Evolutionary conservation across 441 rosid species (phyloP).

Genomic region (Iberis amara): DNA sequence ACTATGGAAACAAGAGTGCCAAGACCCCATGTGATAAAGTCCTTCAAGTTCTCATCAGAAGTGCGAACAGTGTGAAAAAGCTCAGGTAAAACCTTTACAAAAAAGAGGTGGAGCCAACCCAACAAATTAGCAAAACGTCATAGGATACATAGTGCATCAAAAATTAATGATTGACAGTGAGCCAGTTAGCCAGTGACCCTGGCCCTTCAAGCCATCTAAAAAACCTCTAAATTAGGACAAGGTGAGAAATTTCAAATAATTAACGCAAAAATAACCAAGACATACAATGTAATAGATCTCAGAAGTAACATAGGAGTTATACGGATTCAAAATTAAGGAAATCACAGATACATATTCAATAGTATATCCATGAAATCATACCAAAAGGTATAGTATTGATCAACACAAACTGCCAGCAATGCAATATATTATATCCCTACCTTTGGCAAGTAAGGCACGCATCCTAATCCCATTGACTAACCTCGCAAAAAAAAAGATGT

Average conservation of each 20-base stretch:
- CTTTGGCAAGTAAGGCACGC: constrained; percentile 96
- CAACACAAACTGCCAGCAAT: constrained; percentile 14
- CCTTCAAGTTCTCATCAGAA: constrained; percentile 92
- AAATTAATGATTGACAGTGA: neutral
- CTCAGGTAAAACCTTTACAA: constrained; percentile 86
- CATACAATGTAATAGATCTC: neutral
- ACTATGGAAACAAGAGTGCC: constrained; percentile 96
- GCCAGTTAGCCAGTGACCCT: constrained; percentile 7
- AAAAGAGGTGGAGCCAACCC: constrained; percentile 15
- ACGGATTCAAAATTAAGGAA: constrained; percentile 4
- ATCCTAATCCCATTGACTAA: constrained; percentile 98
- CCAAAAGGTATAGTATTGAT: constrained; percentile 13
- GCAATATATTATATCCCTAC: constrained; percentile 41
- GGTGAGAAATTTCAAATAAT: constrained; percentile 7
- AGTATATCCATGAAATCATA: constrained; percentile 2
- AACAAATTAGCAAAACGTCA: constrained; percentile 21
- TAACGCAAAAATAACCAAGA: constrained; percentile 8
- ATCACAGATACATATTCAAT: constrained; percentile 1
- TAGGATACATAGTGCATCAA: constrained; percentile 11
- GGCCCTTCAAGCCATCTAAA: neutral
- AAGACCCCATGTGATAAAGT: constrained; percentile 97
- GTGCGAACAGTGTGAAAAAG: constrained; percentile 89
- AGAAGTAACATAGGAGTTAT: constrained; percentile 5
- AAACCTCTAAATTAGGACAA: constrained; percentile 1
- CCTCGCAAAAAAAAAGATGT: constrained; percentile 42